Percentiles rank a stretch among this genome's conserved stretches.
Evolutionary conservation across 2,329 filamentous ascomycete species (phyloP).

Genomic region (Verruconis gallopava): DNA sequence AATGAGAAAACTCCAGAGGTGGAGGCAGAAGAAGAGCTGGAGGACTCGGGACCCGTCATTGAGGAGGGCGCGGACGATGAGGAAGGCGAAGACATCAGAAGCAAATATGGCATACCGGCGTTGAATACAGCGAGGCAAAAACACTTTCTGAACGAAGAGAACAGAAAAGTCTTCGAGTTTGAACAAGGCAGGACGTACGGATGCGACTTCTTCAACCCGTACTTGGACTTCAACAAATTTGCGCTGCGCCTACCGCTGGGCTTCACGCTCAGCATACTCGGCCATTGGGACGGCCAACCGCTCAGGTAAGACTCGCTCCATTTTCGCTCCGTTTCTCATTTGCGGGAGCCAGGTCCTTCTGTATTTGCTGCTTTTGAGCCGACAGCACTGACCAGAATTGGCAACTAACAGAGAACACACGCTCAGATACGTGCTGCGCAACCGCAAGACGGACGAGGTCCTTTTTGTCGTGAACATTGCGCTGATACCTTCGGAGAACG

Average conservation of each 20-base stretch:
- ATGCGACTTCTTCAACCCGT: constrained; percentile 79
- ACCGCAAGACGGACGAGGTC: constrained; percentile 57
- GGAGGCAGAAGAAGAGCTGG: constrained; percentile 19
- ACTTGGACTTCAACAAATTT: constrained; percentile 62
- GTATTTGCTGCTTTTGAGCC: too few relatives aligned
- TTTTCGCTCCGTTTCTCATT: neutral
- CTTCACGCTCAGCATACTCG: constrained; percentile 5
- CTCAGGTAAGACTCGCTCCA: constrained; percentile 7
- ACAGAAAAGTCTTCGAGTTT: constrained; percentile 46
- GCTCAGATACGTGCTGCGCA: constrained; percentile 86
- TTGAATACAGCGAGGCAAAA: constrained; percentile 40
- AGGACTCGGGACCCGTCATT: constrained; percentile 11
- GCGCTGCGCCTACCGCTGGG: constrained; percentile 10
- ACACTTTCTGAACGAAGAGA: constrained; percentile 43
- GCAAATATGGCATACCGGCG: constrained; percentile 27
- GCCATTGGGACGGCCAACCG: constrained; percentile 9
- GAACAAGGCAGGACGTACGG: constrained; percentile 48
- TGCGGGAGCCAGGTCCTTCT: too few relatives aligned
- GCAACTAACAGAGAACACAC: constrained; percentile 38
- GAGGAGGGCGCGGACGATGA: constrained; percentile 16
- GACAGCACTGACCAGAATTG: too few relatives aligned
- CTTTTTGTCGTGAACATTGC: constrained; percentile 76
- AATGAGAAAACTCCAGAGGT: constrained; percentile 3
- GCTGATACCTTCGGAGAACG: constrained; percentile 35
- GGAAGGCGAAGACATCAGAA: constrained; percentile 26